phyloP scores from a whole-genome alignment of 805 yeast genomes.

The Saturnispora silvae region DNA sequence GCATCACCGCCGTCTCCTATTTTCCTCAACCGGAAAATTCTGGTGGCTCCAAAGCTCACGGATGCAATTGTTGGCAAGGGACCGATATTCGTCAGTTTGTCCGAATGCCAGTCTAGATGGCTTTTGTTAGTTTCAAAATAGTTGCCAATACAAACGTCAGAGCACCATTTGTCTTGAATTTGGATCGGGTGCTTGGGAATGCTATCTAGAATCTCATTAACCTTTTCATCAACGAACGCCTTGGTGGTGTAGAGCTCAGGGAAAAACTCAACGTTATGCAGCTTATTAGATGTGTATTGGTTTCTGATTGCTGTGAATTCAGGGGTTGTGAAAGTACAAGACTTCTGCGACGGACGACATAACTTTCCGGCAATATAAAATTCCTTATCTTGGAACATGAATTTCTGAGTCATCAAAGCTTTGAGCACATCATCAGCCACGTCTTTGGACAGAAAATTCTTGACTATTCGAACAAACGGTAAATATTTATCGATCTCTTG shows the following conservation, averaged over 20 bases:
- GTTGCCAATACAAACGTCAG: conserved; percentile 47
- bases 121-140: conserved; percentile 38
- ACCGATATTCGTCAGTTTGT: conserved; percentile 60
- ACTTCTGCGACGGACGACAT: conserved; percentile 48
- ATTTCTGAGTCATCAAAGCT: conserved; percentile 32
- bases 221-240: conserved; percentile 12
- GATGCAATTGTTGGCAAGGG: conserved; percentile 63
- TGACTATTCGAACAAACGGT: conserved; percentile 41
- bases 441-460: conserved; percentile 40
- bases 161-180: conserved; percentile 34
- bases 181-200: conserved; percentile 29
- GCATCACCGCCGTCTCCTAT: conserved; percentile 16
- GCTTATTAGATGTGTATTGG: conserved; percentile 3
- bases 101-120: conserved; percentile 68
- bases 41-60: conserved; percentile 54
- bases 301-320: not conserved
- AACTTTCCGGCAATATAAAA: conserved; percentile 56
- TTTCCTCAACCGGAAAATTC: conserved; percentile 53
- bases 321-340: conserved; percentile 26
- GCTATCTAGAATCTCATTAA: conserved; percentile 17
- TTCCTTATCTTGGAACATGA: conserved; percentile 30
- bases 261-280: conserved; percentile 5
- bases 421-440: conserved; percentile 36
- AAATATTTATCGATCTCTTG: conserved; percentile 39
- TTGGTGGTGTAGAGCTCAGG: conserved; percentile 13